A percentile compares a stretch with the other conserved stretches of the same genome.
phyloP scores from a whole-genome alignment of 1,284 basidiomycete species.

The Sanghuangporus weigelae region DNA sequence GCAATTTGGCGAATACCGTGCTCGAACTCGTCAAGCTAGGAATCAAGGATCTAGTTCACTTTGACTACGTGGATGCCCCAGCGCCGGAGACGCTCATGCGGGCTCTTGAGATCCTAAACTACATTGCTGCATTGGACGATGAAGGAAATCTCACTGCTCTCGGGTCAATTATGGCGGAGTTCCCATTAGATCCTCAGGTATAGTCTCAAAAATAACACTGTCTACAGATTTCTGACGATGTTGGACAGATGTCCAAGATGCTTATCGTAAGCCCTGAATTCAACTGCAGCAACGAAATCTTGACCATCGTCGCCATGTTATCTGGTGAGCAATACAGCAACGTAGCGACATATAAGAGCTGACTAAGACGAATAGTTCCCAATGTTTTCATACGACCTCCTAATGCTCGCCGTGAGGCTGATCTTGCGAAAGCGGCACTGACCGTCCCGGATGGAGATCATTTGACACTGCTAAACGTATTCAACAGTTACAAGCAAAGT shows the following conservation, averaged over 20 bases:
- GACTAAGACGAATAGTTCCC: slow-evolving; percentile 53
- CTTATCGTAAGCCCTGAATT: slow-evolving; percentile 93
- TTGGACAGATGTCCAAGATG: slow-evolving; percentile 79
- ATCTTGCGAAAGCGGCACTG: slow-evolving; percentile 85
- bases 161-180: slow-evolving; percentile 94
- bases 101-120: slow-evolving; percentile 92
- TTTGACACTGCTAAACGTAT: slow-evolving; percentile 92
- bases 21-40: slow-evolving; percentile 94
- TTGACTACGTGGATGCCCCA: slow-evolving; percentile 95
- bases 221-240: slow-evolving; percentile 4
- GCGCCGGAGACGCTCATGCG: slow-evolving; percentile 99
- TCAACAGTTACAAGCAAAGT: slow-evolving; percentile 89
- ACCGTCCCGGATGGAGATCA: slow-evolving; percentile 96
- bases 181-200: slow-evolving; percentile 95
- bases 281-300: slow-evolving; percentile 92
- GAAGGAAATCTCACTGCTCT: slow-evolving; percentile 88
- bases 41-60: slow-evolving; percentile 85
- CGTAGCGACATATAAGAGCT: not conserved
- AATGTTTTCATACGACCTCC: slow-evolving; percentile 92
- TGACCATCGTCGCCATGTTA: slow-evolving; percentile 95
- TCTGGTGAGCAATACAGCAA: slow-evolving; percentile 49
- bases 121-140: slow-evolving; percentile 89
- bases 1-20: slow-evolving; percentile 92
- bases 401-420: slow-evolving; percentile 84
- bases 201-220: slow-evolving; percentile 12